These are phyloP conservation scores for Fusarium papillatum DNA, from an alignment of 2,329 filamentous ascomycete genomes.

Conservation along the genomic window DNA sequence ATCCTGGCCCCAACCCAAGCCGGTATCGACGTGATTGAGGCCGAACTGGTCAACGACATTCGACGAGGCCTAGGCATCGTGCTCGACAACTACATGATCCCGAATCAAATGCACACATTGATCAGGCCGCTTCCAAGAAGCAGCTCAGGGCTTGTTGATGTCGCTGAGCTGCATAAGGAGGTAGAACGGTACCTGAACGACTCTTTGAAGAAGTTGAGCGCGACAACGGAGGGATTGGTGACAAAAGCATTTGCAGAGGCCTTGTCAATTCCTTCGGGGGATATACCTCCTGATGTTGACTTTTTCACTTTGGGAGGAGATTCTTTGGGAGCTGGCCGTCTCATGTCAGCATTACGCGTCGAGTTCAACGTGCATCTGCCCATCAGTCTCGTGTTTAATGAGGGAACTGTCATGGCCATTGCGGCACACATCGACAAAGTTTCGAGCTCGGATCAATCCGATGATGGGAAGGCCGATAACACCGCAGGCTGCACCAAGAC, in stretches of 20 bases:
- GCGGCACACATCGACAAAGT: slow-evolving; percentile 53
- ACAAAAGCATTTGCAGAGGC: slow-evolving; percentile 60
- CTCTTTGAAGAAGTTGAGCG: slow-evolving; percentile 38
- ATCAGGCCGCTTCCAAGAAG: slow-evolving; percentile 51
- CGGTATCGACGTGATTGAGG: background rate
- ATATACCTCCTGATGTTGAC: slow-evolving; percentile 57
- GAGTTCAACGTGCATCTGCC: slow-evolving; percentile 63
- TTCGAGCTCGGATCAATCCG: slow-evolving; percentile 11
- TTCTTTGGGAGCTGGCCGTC: slow-evolving; percentile 64
- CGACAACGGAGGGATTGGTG: slow-evolving; percentile 54
- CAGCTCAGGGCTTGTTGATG: slow-evolving; percentile 49
- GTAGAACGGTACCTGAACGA: slow-evolving; percentile 43
- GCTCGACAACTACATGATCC: slow-evolving; percentile 54
- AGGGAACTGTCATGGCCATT: slow-evolving; percentile 59
- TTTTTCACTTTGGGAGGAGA: slow-evolving; percentile 68
- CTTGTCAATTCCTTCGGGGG: slow-evolving; percentile 53
- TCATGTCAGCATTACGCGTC: slow-evolving; percentile 64
- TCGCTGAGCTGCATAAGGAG: slow-evolving; percentile 50
- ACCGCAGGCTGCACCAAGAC: slow-evolving; percentile 54
- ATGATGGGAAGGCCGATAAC: slow-evolving; percentile 13
- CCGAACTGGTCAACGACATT: slow-evolving; percentile 23
- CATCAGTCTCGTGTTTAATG: slow-evolving; percentile 65
- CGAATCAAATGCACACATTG: slow-evolving; percentile 51
- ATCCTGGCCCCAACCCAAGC: slow-evolving; percentile 40
- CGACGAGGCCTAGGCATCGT: slow-evolving; percentile 20